Base-by-base conservation (phyloP, 2,329 filamentous ascomycete species). In the Claviceps humidiphila region DNA sequence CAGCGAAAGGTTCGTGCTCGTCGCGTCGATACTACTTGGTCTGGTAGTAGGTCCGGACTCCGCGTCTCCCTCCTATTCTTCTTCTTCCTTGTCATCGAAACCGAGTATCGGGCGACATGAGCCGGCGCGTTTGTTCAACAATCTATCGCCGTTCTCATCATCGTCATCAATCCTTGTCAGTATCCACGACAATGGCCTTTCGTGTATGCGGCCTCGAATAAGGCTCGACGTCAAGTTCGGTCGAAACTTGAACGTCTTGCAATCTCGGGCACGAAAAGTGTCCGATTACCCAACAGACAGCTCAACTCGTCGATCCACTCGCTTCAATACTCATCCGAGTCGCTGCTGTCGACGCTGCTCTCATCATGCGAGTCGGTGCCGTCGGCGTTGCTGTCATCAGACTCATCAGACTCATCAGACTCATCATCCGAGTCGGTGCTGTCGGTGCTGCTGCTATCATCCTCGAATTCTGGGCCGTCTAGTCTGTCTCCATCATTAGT, bases 231-330 rank as follows among this genome's bases (percentile, higher is more conserved):
- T n/a, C 47, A 5, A 1, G 38, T 11, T 39, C 57, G 0, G 50
- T 51, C 2, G 46, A 49, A 1, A 53, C 57, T 11, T 56, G 53
- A 4, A 53, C 57, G 6, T 54, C 49, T 3, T 55, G 52, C 2
- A 49, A 50, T 13, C 41, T 49, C 14, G 42, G 45, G 26, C 53
- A 53, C 7, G 53, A 50, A 50, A 48, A 51, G 13, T 39, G 45
- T 26, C 38, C 52, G 13, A 5, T 13, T 44, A 42, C 16, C 30
- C 38, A 20, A 17, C 13, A 5, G 34, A 11, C 37, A 45, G 17
- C 16, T 56, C 20, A 22, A 14, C 57, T 70, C 67, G 40, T 71
- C 68, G 5, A 71, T 70, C 0, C 66, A 66, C 0, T 69, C 67
- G 45, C 68, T 68, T 41, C 71, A 69, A 14, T 71, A 71, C 45